A percentile compares a stretch with the other conserved stretches of the same genome.
Conservation (phyloP, 768 basidiomycete species). For the Cystobasidium ongulense region DNA sequence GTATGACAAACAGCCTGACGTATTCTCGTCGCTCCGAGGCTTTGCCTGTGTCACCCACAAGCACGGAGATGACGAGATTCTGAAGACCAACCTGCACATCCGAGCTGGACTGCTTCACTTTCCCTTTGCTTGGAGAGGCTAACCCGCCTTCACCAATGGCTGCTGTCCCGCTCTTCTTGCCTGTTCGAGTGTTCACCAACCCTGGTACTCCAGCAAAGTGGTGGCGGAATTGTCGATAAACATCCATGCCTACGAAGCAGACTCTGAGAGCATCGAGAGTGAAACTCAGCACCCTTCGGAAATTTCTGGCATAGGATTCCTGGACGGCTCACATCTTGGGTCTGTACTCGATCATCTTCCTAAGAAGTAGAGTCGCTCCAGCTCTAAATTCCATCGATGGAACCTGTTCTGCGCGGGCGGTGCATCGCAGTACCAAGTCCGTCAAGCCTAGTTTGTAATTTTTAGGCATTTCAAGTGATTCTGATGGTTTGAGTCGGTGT, state of each 20-base stretch:
- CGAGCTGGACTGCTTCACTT: neutral
- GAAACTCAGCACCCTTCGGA: neutral
- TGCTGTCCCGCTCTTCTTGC: neutral
- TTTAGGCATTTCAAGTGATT: conserved; percentile 18
- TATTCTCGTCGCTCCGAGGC: neutral
- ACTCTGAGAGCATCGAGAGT: neutral
- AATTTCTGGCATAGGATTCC: neutral
- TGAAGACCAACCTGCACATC: conserved; percentile 20
- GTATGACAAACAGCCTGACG: conserved; percentile 19
- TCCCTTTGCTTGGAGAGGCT: neutral
- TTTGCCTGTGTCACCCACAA: neutral
- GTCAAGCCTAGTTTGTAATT: conserved; percentile 23
- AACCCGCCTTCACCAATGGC: neutral
- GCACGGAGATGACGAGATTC: neutral
- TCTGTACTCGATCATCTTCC: conserved; percentile 11
- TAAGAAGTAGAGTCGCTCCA: conserved; percentile 2
- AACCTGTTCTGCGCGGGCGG: conserved; percentile 28
- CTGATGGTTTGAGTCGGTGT: conserved; percentile 5
- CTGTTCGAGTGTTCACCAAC: neutral
- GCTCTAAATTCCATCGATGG: conserved; percentile 16
- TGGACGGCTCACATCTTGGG: conserved; percentile 3
- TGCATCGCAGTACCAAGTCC: conserved; percentile 24
- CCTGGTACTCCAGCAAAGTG: conserved; percentile 2
- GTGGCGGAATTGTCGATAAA: conserved; percentile 20
- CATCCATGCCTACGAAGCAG: conserved; percentile 31